Base-by-base conservation (phyloP, 768 basidiomycete genomes). In the Suillus occidentalis region DNA sequence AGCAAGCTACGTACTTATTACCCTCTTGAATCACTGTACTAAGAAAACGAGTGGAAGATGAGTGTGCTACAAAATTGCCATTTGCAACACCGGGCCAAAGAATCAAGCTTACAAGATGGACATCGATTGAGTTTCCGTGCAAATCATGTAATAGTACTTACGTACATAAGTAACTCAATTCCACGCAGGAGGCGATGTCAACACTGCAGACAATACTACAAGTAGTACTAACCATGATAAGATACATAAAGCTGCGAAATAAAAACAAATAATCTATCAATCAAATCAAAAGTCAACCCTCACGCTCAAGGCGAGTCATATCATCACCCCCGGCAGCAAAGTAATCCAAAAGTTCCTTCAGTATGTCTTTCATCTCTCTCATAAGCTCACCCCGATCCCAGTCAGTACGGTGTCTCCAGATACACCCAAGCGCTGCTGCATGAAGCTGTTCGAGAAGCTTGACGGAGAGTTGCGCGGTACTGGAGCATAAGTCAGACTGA, bases 391-490 rank as follows among this genome's bases (percentile, higher is more conserved):
- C 84, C 53, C 96, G 83, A 72, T 97, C 85, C 97, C 97, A 99
- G 40, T 91, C 90, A 14, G 81, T 79, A 42, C 95, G 79, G 67
- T 86, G 87, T 36, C 86, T 81, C 96, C 96, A 99, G n/a, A 98
- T 83, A 59, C 81, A 81, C 49, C 88, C 87, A 31, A 95, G 84
- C 69, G 88, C 90, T 3, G 85, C 87, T 9, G 97, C 96, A 6
- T 97, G 87, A 7, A 99, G 82, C 76, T 99, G 95, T 73, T 99
- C 97, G 7, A 99, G 84, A 72, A 97, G 88, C 72, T 99, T 97
- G 59, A 98, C 83, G 31, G 82, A 92, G 50, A 98, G 79, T 0
- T 72, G 73, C 7, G 66, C 73, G 1, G 97, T 97, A 53, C 73
- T 73, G 20, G 84, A 78, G 40, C 77, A 77, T 34, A 98, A 73